These are phyloP conservation scores for Ophiostoma piceae DNA, from an alignment of 2,329 filamentous ascomycete species.

Conservation along the genomic window DNA sequence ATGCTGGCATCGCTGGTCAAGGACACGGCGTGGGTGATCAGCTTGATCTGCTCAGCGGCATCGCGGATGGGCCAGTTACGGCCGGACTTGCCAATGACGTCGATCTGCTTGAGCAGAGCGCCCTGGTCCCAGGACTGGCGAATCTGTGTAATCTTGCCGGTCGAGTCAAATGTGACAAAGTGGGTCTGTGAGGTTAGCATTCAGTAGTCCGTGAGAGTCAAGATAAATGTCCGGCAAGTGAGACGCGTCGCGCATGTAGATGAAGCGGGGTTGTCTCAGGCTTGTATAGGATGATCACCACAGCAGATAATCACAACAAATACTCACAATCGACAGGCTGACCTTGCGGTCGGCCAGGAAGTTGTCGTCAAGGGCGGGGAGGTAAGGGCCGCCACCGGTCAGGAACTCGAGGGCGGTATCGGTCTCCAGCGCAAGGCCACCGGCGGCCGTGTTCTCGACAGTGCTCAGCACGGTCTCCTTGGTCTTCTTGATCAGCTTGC, in stretches of 20 bases:
- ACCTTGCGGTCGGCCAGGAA: constrained; percentile 80
- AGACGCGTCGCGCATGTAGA: constrained; percentile 20
- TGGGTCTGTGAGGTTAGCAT: constrained; percentile 58
- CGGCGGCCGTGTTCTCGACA: constrained; percentile 63
- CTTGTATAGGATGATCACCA: neutral
- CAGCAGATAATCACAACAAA: neutral
- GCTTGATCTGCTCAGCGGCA: constrained; percentile 72
- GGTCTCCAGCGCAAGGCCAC: constrained; percentile 68
- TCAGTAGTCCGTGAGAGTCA: neutral
- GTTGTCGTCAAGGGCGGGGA: constrained; percentile 89
- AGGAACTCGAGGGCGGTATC: constrained; percentile 80
- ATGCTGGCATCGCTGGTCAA: constrained; percentile 41
- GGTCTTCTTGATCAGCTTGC: constrained; percentile 75
- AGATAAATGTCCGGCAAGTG: constrained; percentile 19
- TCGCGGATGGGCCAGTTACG: constrained; percentile 95
- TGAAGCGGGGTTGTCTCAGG: neutral
- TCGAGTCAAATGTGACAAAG: constrained; percentile 74
- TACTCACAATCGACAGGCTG: constrained; percentile 71
- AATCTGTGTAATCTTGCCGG: constrained; percentile 77
- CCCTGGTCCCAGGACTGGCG: constrained; percentile 94
- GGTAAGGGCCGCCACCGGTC: constrained; percentile 74
- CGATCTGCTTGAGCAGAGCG: constrained; percentile 83
- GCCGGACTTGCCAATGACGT: constrained; percentile 83
- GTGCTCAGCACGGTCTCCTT: constrained; percentile 68
- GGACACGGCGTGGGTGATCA: constrained; percentile 61